Base-by-base conservation (phyloP, 2,329 filamentous ascomycete genomes). In the Fusarium chaquense region DNA sequence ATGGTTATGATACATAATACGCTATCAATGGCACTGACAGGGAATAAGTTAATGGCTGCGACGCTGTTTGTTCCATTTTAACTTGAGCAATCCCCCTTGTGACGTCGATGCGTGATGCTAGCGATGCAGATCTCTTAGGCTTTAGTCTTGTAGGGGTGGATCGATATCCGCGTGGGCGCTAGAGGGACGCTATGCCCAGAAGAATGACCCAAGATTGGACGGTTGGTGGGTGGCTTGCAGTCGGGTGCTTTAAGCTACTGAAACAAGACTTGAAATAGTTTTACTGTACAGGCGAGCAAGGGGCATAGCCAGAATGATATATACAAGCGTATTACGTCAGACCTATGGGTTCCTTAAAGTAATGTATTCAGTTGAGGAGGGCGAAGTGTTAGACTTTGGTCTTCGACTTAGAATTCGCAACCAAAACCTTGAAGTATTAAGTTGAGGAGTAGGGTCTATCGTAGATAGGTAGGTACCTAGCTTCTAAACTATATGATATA, bases 31-130 rank as follows among this genome's bases (percentile, higher is more conserved):
- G 7, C 11, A 32, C 44, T 30, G 22, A n/a, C 36, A 54, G 40
- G 58, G 26, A 36, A 63, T 33, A 40, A 36, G 36, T 20, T 13
- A 32, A 32, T 44, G 30, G 44, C 63, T 47, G 57, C 62, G 64
- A 62, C 63, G 50, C 58, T 49, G 22, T 58, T 63, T 71, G 67
- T 54, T 28, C 35, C 49, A 46, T 32, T 32, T 46, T 3, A 32
- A 46, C 28, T 30, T 65, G 60, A 52, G 62, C 38, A 47, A 38
- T 33, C 64, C 43, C 35, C 53, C 64, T 65, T 60, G 69, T 75
- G 73, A 75, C 67, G 55, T 70, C 56, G 68, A 51, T 62, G 61
- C 73, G 71, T 75, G 73, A 75, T 74, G 59, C 51, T 60, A 62
- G 62, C 56, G 40, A 65, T 56, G 62, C 43, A 53, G 66, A 69